A percentile compares a stretch with the other conserved stretches of the same genome.
Evolutionary conservation across 495 filamentous ascomycete species (phyloP).

Genomic region (Hypoxylon intermedium): DNA sequence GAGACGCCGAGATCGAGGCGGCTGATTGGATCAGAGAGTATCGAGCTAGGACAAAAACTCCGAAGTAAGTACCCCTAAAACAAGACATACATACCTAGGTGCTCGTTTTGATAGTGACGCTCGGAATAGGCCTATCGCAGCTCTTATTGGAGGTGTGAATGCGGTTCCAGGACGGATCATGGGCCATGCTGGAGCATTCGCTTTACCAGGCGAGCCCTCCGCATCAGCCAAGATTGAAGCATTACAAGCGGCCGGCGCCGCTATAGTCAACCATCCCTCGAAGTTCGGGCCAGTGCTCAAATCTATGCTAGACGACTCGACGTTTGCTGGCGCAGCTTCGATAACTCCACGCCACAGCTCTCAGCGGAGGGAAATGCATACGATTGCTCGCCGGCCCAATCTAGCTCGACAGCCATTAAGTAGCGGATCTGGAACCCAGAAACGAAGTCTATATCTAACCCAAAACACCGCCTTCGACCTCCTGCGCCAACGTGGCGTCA

Average conservation of each 20-base stretch:
- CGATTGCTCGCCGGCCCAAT: conserved; percentile 41
- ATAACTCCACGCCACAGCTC: conserved; percentile 8
- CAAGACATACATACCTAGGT: too few relatives aligned
- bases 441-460: conserved; percentile 65
- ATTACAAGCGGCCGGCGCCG: conserved; percentile 73
- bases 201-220: conserved; percentile 69
- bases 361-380: conserved; percentile 62
- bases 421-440: conserved; percentile 44
- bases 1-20: conserved; percentile 78
- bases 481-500: conserved; percentile 60
- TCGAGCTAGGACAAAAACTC: conserved; percentile 59
- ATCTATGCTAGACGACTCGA: conserved; percentile 40
- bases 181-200: conserved; percentile 88
- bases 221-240: conserved; percentile 70
- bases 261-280: conserved; percentile 80
- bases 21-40: conserved; percentile 82
- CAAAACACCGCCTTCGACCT: conserved; percentile 65
- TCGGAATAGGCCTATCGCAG: conserved; percentile 73
- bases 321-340: conserved; percentile 28
- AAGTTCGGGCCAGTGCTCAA: conserved; percentile 80
- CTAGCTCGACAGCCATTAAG: neutral
- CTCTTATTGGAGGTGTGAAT: conserved; percentile 73
- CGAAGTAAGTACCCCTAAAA: conserved; percentile 71
- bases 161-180: conserved; percentile 75
- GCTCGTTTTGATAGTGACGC: neutral